These are phyloP conservation scores for Ottelia alismoides DNA, from an alignment of 106 monocot species.

Conservation along the genomic window DNA sequence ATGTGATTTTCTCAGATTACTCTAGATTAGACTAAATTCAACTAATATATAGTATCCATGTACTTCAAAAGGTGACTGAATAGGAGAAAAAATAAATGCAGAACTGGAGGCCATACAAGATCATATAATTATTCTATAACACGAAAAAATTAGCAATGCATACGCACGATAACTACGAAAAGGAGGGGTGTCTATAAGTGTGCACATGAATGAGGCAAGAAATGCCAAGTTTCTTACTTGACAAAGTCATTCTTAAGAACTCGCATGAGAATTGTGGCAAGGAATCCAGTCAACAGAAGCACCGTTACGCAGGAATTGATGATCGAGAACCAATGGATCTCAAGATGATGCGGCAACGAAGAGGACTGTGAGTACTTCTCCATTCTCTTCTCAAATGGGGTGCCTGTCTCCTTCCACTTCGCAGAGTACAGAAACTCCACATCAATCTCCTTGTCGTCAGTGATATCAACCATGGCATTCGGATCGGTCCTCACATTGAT, in stretches of 20 bases:
- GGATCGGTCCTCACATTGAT: conserved; percentile 35
- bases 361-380: conserved; percentile 56
- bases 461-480: conserved; percentile 40
- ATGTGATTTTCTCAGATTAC: no score
- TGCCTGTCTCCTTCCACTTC: conserved; percentile 61
- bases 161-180: no score
- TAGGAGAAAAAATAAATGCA: no score
- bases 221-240: conserved; percentile 70
- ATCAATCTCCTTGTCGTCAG: conserved; percentile 48
- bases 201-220: no score
- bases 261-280: conserved; percentile 77
- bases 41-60: no score
- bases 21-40: no score
- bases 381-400: conserved; percentile 74
- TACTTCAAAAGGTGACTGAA: no score
- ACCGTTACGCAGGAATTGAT: conserved; percentile 80
- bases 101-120: no score
- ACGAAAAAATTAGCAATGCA: no score
- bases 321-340: conserved; percentile 80
- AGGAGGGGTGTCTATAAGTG: no score
- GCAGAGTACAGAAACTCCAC: conserved; percentile 56
- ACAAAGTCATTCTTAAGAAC: conserved; percentile 80
- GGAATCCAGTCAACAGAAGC: conserved; percentile 63
- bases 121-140: no score
- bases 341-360: conserved; percentile 47